Evolutionary conservation across 1,139 yeast species (phyloP), one percentile per base, ranked within the genome.

Genomic region (Casaregolazyma suthepensis): DNA sequence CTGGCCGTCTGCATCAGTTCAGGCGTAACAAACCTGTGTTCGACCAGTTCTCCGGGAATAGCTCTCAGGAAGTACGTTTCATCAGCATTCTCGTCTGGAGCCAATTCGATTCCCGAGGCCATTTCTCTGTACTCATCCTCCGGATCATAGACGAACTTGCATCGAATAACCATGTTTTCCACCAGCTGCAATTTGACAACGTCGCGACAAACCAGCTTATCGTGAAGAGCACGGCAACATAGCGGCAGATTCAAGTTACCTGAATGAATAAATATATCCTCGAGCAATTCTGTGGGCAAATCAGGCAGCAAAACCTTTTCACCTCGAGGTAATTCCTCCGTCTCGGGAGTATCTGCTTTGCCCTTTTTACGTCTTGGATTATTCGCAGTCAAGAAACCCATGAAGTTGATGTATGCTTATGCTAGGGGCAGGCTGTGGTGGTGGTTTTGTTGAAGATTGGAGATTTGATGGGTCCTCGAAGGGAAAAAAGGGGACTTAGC

Each of bases 251-350:
- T 45, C 19, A 49, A 46, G 48, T 59, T 57, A 9, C 44, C 38
- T 2, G 61, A 59, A n/a, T 26, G 29, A 10, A 58, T 42, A 48
- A 59, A 59, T 3, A 59, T 54, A 13, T 45, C 49, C 17, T 59
- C 61, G 15, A 59, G 45, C 10, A 59, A 45, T 48, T 59, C 62
- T 2, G 54, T 49, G 10, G 62, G 62, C 3, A 59, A 53, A 22
- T 52, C 49, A 13, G 55, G 59, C 19, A 59, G 50, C 38, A 40
- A 35, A 35, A 15, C 17, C 40, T 35, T 35, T 35, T 35, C 40
- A n/a, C 17, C 31, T 26, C 15, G 40, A 35, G 40, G 40, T 15
- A 13, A 35, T 6, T 20, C 31, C 12, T 26, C 26, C 22, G 19
- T 40, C 1, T 17, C 26, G 12, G 18, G 10, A 5, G 23, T 5